Base-by-base conservation (phyloP, 1,284 basidiomycete genomes). In the Erythrobasidium hasegawianum region DNA sequence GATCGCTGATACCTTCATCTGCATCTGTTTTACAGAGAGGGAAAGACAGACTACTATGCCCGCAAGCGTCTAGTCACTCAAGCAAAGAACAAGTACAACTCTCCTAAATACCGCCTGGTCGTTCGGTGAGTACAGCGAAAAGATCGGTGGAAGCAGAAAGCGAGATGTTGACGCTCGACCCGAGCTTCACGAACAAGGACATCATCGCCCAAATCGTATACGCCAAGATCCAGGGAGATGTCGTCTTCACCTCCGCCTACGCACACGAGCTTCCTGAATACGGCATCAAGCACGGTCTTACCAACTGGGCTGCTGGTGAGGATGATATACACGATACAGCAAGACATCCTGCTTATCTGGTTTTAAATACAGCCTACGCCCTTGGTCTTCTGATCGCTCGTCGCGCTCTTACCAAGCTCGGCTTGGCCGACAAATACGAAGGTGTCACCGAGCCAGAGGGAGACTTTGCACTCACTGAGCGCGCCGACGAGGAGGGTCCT, bases 71-170 rank as follows among this genome's bases (percentile, higher is more conserved):
- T 98, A 66, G 86, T 97, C 72, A 86, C 89, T 68, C 96, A 99
- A 85, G 93, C 95, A 72, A 99, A 99, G 86, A 98, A 97, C 88
- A 98, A 98, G 84, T 98, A 97, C 82, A 95, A 96, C 76, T 90
- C 92, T 40, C 94, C 94, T 71, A 97, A 97, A 83, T 97, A 97
- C 83, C 89, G 94, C 71, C 87, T 97, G 57, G 95, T 33, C 33
- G 33, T 33, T 33, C 33, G 33, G 33, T 33, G 98, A 98, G 84
- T 98, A 97, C 83, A 95, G 96, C 76, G 90, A 92, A 41, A 84
- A 90, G 94, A 71, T 87, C 97, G 56, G 96, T 97, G 69, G 96
- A 98, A 76, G 92, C 96, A 75, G 11, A 33, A 4, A 4, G 33
- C 11, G 5, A 5, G 33, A 11, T 5, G 33, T 11, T 93, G 5